A percentile compares a stretch with the other conserved stretches of the same genome.
Conservation (phyloP, 2,329 filamentous ascomycete species). For the Phialophora macrospora region DNA sequence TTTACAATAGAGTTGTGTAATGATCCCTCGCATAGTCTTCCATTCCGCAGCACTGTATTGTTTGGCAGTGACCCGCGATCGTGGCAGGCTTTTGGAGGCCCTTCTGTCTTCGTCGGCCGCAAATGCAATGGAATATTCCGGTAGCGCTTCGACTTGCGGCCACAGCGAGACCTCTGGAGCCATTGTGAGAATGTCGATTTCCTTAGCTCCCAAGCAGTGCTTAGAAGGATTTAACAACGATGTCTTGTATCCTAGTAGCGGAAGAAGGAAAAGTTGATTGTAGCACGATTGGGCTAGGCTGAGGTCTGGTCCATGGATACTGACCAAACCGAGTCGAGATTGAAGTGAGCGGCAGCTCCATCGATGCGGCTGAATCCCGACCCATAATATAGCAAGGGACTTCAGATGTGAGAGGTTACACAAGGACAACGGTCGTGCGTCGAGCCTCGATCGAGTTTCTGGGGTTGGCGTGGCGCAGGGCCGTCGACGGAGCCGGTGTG, state of each 20-base stretch:
- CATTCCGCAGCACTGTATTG: conserved; percentile 19
- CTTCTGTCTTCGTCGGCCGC: not conserved
- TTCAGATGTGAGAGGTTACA: not conserved
- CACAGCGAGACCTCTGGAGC: not conserved
- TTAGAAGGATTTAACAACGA: not conserved
- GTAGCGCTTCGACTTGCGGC: not conserved
- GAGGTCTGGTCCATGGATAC: not conserved
- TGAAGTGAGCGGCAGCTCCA: not conserved
- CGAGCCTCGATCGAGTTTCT: not conserved
- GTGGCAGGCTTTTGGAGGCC: not conserved
- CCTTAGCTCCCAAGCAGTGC: not conserved
- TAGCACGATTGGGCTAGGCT: not conserved
- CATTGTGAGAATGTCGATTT: not conserved
- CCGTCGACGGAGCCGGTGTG: not conserved
- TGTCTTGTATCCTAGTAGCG: not conserved
- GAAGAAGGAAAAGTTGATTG: not conserved
- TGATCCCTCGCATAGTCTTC: conserved; percentile 14
- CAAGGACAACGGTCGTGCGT: not conserved
- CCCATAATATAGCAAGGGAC: not conserved
- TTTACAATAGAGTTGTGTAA: conserved; percentile 12
- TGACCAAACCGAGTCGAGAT: not conserved
- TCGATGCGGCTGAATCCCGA: not conserved
- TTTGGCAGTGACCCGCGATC: conserved; percentile 5
- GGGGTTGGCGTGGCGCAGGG: not conserved
- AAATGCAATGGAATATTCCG: not conserved